Evolutionary conservation across 2,329 filamentous ascomycete species (phyloP).

Genomic region (Cercospora brassicicola): DNA sequence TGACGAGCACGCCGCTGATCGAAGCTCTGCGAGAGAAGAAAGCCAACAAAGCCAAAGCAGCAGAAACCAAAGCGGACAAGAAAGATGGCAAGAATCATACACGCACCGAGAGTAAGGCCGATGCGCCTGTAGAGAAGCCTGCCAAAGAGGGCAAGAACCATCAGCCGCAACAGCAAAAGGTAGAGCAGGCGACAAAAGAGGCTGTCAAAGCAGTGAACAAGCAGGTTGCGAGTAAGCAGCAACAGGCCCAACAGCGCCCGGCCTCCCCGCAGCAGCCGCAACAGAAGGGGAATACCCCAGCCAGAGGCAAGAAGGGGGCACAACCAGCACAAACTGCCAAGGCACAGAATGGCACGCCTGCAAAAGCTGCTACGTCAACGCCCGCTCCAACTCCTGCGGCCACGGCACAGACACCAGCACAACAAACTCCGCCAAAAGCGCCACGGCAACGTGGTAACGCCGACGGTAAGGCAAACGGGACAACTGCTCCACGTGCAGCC

Average conservation of each 20-base stretch:
- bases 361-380: constrained; percentile 37
- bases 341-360: constrained; percentile 41
- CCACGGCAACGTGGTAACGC: constrained; percentile 33
- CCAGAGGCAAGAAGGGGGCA: constrained; percentile 31
- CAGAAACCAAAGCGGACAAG: constrained; percentile 36
- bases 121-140: constrained; percentile 38
- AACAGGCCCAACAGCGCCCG: constrained; percentile 26
- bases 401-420: constrained; percentile 21
- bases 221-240: constrained; percentile 36
- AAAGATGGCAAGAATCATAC: constrained; percentile 36
- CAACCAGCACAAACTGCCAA: constrained; percentile 18
- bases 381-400: constrained; percentile 50
- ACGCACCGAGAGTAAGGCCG: constrained; percentile 40
- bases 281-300: constrained; percentile 39
- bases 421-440: constrained; percentile 23
- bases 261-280: constrained; percentile 25
- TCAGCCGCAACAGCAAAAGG: constrained; percentile 35
- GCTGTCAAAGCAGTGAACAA: constrained; percentile 60
- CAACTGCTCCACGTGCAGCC: background rate
- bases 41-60: constrained; percentile 34
- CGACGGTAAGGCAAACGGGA: background rate
- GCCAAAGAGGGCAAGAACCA: constrained; percentile 38
- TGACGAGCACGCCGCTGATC: constrained; percentile 82
- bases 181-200: constrained; percentile 46
- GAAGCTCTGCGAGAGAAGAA: constrained; percentile 76